Conservation (phyloP, 257 asterid species). For the Lithospermum erythrorhizon region DNA sequence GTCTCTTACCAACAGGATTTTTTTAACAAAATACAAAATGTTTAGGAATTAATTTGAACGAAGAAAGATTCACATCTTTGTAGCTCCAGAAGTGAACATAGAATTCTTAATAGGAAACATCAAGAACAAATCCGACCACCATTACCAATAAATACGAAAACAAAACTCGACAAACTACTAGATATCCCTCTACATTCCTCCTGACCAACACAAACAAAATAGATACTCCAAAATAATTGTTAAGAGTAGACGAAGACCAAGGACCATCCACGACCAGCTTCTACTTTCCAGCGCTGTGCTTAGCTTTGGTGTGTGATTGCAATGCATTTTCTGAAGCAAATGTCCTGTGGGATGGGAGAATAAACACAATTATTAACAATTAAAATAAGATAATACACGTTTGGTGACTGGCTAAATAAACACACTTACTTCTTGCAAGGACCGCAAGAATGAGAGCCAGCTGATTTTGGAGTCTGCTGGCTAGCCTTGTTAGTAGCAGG, state of each 20-base stretch:
- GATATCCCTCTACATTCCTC: neutral
- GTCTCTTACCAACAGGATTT: too few species aligned
- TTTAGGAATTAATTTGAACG: too few species aligned
- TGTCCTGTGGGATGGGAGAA: constrained; percentile 14
- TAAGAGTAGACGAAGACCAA: neutral
- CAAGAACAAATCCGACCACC: too few species aligned
- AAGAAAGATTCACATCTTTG: too few species aligned
- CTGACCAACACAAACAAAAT: too few species aligned
- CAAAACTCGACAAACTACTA: neutral
- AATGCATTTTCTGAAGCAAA: constrained; percentile 12
- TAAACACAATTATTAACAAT: neutral
- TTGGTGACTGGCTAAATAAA: too few species aligned
- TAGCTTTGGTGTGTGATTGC: constrained; percentile 19
- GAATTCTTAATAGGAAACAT: too few species aligned
- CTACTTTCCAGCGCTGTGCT: constrained; percentile 31
- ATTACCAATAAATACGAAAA: neutral
- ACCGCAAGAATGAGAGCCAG: constrained; percentile 37
- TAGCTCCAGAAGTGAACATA: too few species aligned
- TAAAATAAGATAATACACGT: neutral
- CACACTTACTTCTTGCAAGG: constrained; percentile 46
- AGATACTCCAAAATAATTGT: too few species aligned
- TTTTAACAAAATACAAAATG: too few species aligned
- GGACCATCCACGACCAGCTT: neutral
- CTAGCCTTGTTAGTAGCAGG: constrained; percentile 41
- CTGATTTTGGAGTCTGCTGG: constrained; percentile 41